Base-by-base conservation (phyloP, 2,329 filamentous ascomycete genomes). In the Harringtonia aguacate region DNA sequence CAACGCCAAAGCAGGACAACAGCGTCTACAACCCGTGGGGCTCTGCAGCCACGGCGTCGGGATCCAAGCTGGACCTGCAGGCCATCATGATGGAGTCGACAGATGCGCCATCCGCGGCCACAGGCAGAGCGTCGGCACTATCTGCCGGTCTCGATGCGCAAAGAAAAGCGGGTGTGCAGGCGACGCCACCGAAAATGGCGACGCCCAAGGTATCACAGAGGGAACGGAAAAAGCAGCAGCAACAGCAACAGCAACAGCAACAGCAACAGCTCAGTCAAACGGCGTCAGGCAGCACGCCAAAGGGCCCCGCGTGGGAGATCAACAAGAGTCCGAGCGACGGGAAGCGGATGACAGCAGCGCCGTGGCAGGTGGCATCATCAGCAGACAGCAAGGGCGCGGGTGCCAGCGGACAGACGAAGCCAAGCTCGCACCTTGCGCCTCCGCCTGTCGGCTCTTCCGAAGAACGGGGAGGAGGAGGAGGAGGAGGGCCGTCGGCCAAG, bases 171-270 rank as follows among this genome's bases (percentile, higher is more conserved):
- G 17, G 17, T 29, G 35, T 29, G 28, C 20, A 22, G 15, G n/a
- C 35, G 13, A 14, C n/a, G 10, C 13, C 44, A 3, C 40, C 52
- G 40, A 70, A 65, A 51, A 43, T 55, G 33, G 54, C 66, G 1
- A 64, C 66, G 15, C 58, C 63, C 1, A 95, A 86, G 58, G 63
- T 94, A 52, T 95, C 89, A 1, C 92, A 97, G 54, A 94, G 92
- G 57, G 89, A 95, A 60, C 80, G 88, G 20, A 97, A 95, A 65
- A 85, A 77, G 57, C 77, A 88, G 51, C 77, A 87, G 54, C 82
- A 87, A 55, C 72, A 78, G 48, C 77, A 85, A 55, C 65, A 52
- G 60, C 65, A 36, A 51, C 58, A 4, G 50, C 60, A 38, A 48
- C 50, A 21, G 27, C 51, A 53, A 33, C 77, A 87, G 50, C 77